A percentile compares a stretch with the other conserved stretches of the same genome.
Conservation (phyloP, 176 grass and related monocot species). For the Oryza australiensis region DNA sequence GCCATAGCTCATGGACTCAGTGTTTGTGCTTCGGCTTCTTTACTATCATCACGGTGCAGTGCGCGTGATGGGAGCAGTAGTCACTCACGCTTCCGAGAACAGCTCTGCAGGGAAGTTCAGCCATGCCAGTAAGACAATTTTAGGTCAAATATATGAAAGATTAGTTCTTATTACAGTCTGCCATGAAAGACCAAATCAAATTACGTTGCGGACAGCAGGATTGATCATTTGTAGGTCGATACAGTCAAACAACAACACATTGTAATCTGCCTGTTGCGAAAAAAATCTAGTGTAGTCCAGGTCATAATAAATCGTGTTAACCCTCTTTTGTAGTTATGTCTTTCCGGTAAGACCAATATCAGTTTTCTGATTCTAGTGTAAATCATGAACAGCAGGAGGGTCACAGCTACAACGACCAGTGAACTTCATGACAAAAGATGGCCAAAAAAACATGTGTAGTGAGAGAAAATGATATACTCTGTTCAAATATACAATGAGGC, state of each 20-base stretch:
- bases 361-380: background rate
- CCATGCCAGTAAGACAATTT: no score
- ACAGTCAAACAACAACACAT: background rate
- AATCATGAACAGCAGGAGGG: background rate
- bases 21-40: conserved; percentile 85
- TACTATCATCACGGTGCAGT: conserved; percentile 95
- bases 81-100: conserved; percentile 90
- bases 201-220: background rate
- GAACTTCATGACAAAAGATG: background rate
- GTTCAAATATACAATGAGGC: background rate
- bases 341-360: background rate
- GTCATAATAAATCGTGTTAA: background rate
- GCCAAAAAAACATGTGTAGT: background rate
- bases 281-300: background rate
- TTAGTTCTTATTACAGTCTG: no score
- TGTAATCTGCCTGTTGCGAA: background rate
- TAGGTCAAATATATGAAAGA: no score
- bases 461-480: background rate
- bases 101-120: conserved; percentile 42
- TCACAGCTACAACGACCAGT: no score
- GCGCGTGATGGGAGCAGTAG: conserved; percentile 81
- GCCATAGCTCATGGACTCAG: background rate
- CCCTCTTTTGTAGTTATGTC: background rate
- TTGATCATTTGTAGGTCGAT: background rate
- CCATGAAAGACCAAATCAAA: background rate